These are phyloP conservation scores for Bonia amplexicaulis DNA, from an alignment of 176 grass and related monocot genomes.

Conservation along the genomic window DNA sequence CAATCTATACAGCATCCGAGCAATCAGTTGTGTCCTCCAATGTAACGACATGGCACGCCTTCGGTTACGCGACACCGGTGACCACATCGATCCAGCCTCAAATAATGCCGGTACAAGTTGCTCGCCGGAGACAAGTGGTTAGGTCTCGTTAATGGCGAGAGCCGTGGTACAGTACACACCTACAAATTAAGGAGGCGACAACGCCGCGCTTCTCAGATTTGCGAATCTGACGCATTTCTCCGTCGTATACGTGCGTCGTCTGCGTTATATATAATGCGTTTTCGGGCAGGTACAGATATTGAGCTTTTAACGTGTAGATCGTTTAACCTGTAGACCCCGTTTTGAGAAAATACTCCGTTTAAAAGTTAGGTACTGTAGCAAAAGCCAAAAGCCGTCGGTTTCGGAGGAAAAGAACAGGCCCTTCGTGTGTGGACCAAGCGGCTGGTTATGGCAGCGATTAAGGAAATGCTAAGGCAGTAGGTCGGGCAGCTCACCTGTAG, in stretches of 20 bases:
- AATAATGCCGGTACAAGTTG: neutral
- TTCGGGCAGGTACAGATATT: too few relatives aligned
- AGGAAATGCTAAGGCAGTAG: neutral
- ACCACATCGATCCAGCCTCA: neutral
- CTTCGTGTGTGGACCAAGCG: neutral
- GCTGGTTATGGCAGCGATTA: neutral
- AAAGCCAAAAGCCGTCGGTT: too few relatives aligned
- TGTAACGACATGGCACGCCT: too few relatives aligned
- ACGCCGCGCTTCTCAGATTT: neutral
- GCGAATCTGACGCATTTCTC: neutral
- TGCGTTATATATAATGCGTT: neutral
- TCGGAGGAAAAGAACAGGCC: too few relatives aligned
- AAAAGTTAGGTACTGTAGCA: too few relatives aligned
- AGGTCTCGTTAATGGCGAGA: neutral
- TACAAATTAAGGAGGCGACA: neutral
- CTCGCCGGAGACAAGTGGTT: neutral
- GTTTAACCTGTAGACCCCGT: too few relatives aligned
- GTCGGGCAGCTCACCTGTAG: conserved; percentile 8
- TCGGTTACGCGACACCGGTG: too few relatives aligned
- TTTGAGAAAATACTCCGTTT: too few relatives aligned
- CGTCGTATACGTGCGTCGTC: too few relatives aligned
- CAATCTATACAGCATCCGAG: too few relatives aligned
- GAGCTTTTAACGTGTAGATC: too few relatives aligned
- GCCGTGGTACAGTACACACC: neutral
- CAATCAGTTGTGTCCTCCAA: too few relatives aligned